A percentile compares a stretch with the other conserved stretches of the same genome.
Evolutionary conservation across 2,329 filamentous ascomycete species (phyloP).

Genomic region (Diplocarpon rosae): DNA sequence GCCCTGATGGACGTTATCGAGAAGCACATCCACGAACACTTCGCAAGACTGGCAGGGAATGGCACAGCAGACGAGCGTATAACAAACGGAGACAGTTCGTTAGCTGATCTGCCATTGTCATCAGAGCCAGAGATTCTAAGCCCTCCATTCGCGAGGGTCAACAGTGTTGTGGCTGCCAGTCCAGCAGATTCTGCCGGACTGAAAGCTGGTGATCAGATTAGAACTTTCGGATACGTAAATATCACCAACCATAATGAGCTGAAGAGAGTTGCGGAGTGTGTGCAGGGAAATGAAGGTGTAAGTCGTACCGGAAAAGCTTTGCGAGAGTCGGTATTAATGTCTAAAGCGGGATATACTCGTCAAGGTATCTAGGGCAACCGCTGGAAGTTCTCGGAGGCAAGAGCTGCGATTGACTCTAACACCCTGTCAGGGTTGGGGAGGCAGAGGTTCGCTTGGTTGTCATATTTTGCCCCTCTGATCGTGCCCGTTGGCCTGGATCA

Average conservation of each 20-base stretch:
- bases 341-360: constrained; percentile 58
- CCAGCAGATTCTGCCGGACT: constrained; percentile 78
- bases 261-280: constrained; percentile 75
- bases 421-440: constrained; percentile 78
- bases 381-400: constrained; percentile 24
- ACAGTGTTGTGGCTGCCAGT: constrained; percentile 65
- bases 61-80: constrained; percentile 21
- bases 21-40: constrained; percentile 77
- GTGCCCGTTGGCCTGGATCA: neutral
- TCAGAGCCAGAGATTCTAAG: constrained; percentile 31
- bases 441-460: constrained; percentile 79
- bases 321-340: constrained; percentile 9
- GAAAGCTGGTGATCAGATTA: constrained; percentile 68
- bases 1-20: constrained; percentile 76
- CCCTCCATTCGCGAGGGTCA: constrained; percentile 78
- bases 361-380: constrained; percentile 41
- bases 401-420: constrained; percentile 62
- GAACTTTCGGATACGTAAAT: constrained; percentile 76
- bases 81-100: constrained; percentile 16
- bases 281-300: constrained; percentile 83
- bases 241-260: constrained; percentile 78
- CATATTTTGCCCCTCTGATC: constrained; percentile 69
- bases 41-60: constrained; percentile 53
- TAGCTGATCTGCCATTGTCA: constrained; percentile 27
- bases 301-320: constrained; percentile 26